phyloP scores from a whole-genome alignment of 768 basidiomycete genomes.

The Xanthoconium stramineum region DNA sequence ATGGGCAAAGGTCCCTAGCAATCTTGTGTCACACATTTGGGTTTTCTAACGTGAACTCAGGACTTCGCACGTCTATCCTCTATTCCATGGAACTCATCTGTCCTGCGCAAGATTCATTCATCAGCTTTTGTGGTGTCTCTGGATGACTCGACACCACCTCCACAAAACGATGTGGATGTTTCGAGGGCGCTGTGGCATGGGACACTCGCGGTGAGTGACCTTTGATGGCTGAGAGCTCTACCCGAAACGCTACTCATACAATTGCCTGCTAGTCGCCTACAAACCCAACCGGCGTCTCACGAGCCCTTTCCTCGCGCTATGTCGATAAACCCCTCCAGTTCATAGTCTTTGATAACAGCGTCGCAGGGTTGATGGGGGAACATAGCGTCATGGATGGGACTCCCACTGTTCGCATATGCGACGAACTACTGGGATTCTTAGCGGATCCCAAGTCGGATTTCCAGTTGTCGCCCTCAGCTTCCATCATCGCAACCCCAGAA shows the following conservation, averaged over 20 bases:
- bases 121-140: constrained; percentile 83
- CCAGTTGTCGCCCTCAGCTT: constrained; percentile 34
- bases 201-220: constrained; percentile 44
- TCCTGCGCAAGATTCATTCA: constrained; percentile 75
- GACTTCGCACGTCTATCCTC: constrained; percentile 62
- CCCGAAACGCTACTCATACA: not conserved
- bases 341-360: constrained; percentile 77
- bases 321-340: constrained; percentile 90
- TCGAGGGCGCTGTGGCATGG: constrained; percentile 85
- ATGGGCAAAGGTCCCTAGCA: constrained; percentile 67
- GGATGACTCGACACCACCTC: constrained; percentile 52
- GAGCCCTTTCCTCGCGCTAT: constrained; percentile 73
- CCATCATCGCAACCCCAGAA: constrained; percentile 32
- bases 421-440: constrained; percentile 62
- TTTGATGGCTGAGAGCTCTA: constrained; percentile 21
- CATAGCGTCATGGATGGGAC: constrained; percentile 92
- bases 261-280: constrained; percentile 13
- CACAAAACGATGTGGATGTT: constrained; percentile 49
- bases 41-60: constrained; percentile 31
- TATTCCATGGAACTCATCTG: constrained; percentile 56
- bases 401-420: constrained; percentile 70
- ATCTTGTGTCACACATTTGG: not conserved
- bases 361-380: constrained; percentile 89
- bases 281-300: constrained; percentile 24
- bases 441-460: constrained; percentile 63